Evolutionary conservation across 371 early-diverging fungal species (phyloP).

Genomic region (Massospora cicadina): DNA sequence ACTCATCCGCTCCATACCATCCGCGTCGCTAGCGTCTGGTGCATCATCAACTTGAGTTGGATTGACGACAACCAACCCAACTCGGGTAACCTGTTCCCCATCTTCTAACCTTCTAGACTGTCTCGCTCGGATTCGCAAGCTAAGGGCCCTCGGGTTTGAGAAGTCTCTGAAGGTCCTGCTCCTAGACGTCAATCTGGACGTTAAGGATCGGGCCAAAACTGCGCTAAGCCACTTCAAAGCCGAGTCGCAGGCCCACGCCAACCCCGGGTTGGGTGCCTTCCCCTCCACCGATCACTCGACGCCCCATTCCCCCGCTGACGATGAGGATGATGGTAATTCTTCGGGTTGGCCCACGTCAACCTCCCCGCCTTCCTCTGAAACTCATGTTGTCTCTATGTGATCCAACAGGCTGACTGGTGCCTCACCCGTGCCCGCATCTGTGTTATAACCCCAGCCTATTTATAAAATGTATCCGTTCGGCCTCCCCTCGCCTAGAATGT

Average conservation of each 20-base stretch:
- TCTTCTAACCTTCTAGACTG: slow-evolving; percentile 13
- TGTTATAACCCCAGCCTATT: too few relatives aligned
- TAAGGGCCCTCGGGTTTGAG: slow-evolving; percentile 38
- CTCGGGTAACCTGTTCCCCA: slow-evolving; percentile 12
- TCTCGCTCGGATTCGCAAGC: slow-evolving; percentile 19
- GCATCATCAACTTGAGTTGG: slow-evolving; percentile 69
- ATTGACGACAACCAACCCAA: slow-evolving; percentile 34
- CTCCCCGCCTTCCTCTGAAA: background rate
- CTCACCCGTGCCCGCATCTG: too few relatives aligned
- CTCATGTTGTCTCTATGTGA: background rate
- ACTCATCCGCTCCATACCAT: slow-evolving; percentile 36
- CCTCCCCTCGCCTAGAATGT: too few relatives aligned
- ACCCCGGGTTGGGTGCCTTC: background rate
- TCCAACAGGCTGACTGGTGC: background rate
- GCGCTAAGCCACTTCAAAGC: slow-evolving; percentile 35
- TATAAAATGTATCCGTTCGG: too few relatives aligned
- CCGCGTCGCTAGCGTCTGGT: slow-evolving; percentile 60
- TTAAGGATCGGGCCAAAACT: slow-evolving; percentile 52
- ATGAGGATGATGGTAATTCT: background rate
- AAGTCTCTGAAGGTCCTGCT: slow-evolving; percentile 28
- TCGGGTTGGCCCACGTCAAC: background rate
- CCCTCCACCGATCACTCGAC: background rate
- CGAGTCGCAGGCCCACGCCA: background rate
- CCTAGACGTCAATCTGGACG: slow-evolving; percentile 41
- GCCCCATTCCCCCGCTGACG: background rate